Base-by-base conservation (phyloP, 202 grass and related monocot species). In the Miscanthus sacchariflorus region DNA sequence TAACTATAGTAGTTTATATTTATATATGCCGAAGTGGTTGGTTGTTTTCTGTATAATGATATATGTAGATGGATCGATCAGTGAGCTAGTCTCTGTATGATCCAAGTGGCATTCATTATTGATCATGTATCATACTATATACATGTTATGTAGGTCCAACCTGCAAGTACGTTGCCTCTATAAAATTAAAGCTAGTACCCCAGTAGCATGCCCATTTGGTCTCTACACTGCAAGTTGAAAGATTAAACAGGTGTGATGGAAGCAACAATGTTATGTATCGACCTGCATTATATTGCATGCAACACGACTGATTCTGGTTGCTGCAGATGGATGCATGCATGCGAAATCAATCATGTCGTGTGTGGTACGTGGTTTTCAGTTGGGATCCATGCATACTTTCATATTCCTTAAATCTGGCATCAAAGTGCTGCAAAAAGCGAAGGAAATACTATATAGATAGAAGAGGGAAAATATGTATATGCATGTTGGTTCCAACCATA, bases 391-490 rank as follows among this genome's bases (percentile, higher is more conserved):
- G 68, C 48, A 50, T 43, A 14, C 49, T 52, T 52, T 36, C 56
- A 70, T 83, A 70, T 38, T 38, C 3, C 2, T 38, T 83, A 72
- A 83, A 83, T 83, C 68, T 83, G 68, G 68, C 68, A 71, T 39
- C 33, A 44, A 44, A 44, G 0, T 44, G 42, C 42, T 44, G 43
- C 43, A 44, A 44, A 44, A 44, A 44, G 43, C 43, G 9, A 44
- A 44, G 43, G 9, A 11, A 44, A 44, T 30, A 30, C 28, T 30
- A 30, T 30, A 30, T 30, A 30, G 28, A 30, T 30, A 30, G 28
- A 30, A 30, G 28, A 30, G 28, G 28, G 28, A 30, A 44, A 12
- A 11, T 44, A 44, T 38, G 42, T 44, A 44, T 44, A 44, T 44
- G 43, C 43, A 44, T 44, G 42, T 44, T 44, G 7, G 42, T 44